phyloP scores from a whole-genome alignment of 306 rosid species.

The Prunus kanzakura region DNA sequence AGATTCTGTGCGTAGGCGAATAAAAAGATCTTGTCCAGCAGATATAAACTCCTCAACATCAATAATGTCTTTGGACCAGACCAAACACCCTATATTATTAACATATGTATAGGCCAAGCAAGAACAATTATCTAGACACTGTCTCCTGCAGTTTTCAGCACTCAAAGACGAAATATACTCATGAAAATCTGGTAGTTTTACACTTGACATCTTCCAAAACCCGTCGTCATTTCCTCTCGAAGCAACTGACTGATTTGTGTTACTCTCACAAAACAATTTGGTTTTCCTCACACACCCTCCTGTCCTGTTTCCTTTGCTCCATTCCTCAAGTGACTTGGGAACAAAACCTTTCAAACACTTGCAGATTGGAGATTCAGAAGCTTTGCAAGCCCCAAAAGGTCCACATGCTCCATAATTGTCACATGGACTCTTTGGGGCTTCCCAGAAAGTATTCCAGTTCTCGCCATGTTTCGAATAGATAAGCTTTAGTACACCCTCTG shows the following conservation, averaged over 20 bases:
- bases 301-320: constrained; percentile 17
- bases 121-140: constrained; percentile 30
- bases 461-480: neutral
- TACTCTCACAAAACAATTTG: constrained; percentile 4
- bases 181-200: constrained; percentile 23
- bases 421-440: neutral
- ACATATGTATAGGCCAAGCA: constrained; percentile 29
- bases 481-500: constrained; percentile 20
- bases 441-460: neutral
- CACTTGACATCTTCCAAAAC: constrained; percentile 1
- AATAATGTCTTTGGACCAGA: constrained; percentile 28
- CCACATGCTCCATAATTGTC: constrained; percentile 25
- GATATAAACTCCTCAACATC: constrained; percentile 13
- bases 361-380: constrained; percentile 13
- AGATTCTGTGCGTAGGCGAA: constrained; percentile 37
- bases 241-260: neutral
- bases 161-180: neutral
- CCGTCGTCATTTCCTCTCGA: neutral
- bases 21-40: constrained; percentile 18
- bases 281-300: constrained; percentile 19
- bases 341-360: constrained; percentile 20
- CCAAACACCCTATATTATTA: constrained; percentile 23
- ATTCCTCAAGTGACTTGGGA: constrained; percentile 9
- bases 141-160: constrained; percentile 1
- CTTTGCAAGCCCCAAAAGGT: constrained; percentile 15